These are phyloP conservation scores for Usnea hakonensis DNA, from an alignment of 495 filamentous ascomycete genomes.

Conservation along the genomic window DNA sequence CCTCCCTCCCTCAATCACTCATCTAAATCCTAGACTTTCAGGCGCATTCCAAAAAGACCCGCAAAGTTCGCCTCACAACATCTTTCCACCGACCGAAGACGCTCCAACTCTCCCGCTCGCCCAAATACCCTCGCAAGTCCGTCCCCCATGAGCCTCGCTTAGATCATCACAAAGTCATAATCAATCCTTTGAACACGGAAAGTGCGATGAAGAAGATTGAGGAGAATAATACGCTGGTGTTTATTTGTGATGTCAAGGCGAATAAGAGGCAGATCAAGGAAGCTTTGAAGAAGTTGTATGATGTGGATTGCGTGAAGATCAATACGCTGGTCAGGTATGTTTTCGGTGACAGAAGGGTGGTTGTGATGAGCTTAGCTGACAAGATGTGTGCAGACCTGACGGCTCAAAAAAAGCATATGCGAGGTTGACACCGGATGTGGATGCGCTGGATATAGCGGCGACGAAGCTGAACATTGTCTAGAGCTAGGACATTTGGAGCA, in stretches of 20 bases:
- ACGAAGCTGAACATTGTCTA: conserved; percentile 98
- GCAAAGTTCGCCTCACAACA: conserved; percentile 85
- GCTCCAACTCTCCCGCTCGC: conserved; percentile 77
- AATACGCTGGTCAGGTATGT: conserved; percentile 94
- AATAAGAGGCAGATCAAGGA: conserved; percentile 99
- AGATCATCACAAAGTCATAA: conserved; percentile 85
- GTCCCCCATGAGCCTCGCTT: conserved; percentile 82
- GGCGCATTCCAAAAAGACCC: conserved; percentile 74
- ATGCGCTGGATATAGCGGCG: conserved; percentile 97
- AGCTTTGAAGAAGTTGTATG: conserved; percentile 98
- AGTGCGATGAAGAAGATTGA: conserved; percentile 99
- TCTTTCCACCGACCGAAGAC: conserved; percentile 98
- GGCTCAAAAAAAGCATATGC: conserved; percentile 98
- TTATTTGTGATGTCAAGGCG: conserved; percentile 95
- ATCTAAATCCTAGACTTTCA: conserved; percentile 34
- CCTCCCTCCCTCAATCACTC: conserved; percentile 6
- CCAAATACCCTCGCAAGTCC: conserved; percentile 96
- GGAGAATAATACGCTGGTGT: conserved; percentile 99
- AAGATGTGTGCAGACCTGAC: conserved; percentile 58
- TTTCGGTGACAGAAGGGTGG: not conserved
- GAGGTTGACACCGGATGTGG: conserved; percentile 88
- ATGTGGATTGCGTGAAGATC: conserved; percentile 95
- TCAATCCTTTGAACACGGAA: conserved; percentile 90
- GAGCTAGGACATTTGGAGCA: conserved; percentile 19
- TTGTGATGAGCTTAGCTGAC: not conserved